Percentiles rank a stretch among this genome's conserved stretches.
Evolutionary conservation across 306 rosid genomes (phyloP).

Genomic region (Cucumis melo): DNA sequence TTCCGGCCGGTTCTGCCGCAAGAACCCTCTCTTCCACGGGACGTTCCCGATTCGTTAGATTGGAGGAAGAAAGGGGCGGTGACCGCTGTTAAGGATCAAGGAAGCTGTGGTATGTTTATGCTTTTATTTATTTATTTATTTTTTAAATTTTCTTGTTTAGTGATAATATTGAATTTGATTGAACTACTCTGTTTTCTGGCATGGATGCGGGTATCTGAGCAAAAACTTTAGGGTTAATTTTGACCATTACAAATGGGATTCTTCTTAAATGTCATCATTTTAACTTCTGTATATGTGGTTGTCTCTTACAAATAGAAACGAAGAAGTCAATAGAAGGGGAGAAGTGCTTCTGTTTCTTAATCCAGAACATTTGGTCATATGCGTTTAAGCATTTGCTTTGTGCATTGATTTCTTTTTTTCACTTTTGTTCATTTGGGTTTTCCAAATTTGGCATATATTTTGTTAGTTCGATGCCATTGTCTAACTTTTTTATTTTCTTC

Average conservation of each 20-base stretch:
- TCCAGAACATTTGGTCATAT: background rate
- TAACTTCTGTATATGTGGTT: background rate
- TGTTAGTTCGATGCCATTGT: background rate
- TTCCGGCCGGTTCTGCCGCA: slow-evolving; percentile 9
- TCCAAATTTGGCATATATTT: background rate
- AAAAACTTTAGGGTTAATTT: background rate
- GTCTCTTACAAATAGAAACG: background rate
- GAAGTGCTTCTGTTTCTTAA: background rate
- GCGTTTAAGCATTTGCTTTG: background rate
- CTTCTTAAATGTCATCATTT: background rate
- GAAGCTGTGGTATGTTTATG: slow-evolving; percentile 49
- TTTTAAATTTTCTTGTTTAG: background rate
- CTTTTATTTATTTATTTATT: no score
- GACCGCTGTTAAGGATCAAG: slow-evolving; percentile 70
- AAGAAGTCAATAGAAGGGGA: background rate
- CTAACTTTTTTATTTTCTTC: background rate
- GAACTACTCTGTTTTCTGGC: background rate
- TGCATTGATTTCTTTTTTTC: background rate
- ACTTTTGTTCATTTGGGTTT: background rate
- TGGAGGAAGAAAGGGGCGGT: slow-evolving; percentile 78
- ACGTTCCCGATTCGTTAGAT: slow-evolving; percentile 60
- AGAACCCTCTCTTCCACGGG: background rate
- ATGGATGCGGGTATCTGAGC: background rate
- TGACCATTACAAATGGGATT: background rate
- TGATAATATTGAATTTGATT: background rate